Evolutionary conservation across 2,329 filamentous ascomycete species (phyloP).

Genomic region (Colletotrichum godetiae): DNA sequence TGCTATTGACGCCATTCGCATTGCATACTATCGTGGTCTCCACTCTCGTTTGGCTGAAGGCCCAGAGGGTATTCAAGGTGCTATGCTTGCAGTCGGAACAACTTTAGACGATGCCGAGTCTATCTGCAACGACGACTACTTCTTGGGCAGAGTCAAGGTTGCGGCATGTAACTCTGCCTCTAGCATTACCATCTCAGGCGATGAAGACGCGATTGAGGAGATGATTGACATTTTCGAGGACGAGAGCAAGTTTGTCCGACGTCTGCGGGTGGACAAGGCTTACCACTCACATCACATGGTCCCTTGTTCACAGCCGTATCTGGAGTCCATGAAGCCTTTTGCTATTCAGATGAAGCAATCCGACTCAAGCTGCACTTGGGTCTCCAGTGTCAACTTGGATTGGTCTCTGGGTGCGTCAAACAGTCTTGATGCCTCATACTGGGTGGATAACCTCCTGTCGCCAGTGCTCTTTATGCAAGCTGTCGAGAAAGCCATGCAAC

Average conservation of each 20-base stretch:
- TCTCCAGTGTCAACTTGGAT: not conserved
- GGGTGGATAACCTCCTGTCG: conserved; percentile 42
- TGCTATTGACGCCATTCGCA: conserved; percentile 38
- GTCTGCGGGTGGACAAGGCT: conserved; percentile 41
- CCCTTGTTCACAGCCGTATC: not conserved
- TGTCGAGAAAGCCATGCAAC: conserved; percentile 8
- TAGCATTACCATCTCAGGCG: conserved; percentile 43
- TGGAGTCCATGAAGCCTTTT: not conserved
- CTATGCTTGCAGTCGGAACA: conserved; percentile 41
- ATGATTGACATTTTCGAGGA: conserved; percentile 37
- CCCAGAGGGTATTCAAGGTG: conserved; percentile 25
- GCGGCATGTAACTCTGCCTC: conserved; percentile 40
- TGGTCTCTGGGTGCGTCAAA: not conserved
- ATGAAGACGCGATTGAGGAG: conserved; percentile 41
- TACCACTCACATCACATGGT: conserved; percentile 47
- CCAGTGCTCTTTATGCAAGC: conserved; percentile 42
- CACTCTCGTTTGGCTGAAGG: conserved; percentile 14
- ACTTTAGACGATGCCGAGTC: conserved; percentile 33
- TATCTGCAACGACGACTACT: conserved; percentile 17
- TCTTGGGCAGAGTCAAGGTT: conserved; percentile 37
- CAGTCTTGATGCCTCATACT: conserved; percentile 38
- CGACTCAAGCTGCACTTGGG: not conserved
- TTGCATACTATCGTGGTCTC: conserved; percentile 38
- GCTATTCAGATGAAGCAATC: not conserved
- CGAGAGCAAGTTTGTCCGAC: conserved; percentile 35